Base-by-base conservation (phyloP, 2,329 filamentous ascomycete genomes). In the Venturia carpophila region DNA sequence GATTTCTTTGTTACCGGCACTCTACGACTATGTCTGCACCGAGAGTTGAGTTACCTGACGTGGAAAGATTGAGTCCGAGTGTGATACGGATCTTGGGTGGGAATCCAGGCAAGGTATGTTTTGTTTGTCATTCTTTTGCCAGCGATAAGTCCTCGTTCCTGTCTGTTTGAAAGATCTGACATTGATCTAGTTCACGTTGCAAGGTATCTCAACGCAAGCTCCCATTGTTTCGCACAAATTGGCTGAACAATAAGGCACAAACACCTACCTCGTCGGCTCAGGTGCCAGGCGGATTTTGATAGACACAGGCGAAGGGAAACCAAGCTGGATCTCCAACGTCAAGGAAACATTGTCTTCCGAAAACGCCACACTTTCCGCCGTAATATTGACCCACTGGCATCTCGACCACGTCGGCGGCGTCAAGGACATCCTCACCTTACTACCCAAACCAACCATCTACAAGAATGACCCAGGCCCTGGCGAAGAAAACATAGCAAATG, bases 301-400 rank as follows among this genome's bases (percentile, higher is more conserved):
- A 71, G 94, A 99, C 77, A 96, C 92, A 0, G 94, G 90, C 61
- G 88, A 96, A 75, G 94, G 93, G 60, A 84, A 80, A 66, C 84
- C 87, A 1, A 81, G 83, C 42, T 99, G 93, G 93, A 81, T 85
- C 52, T 75, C 81, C 0, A 82, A 84, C 0, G 77, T 99, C 43
- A 83, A 84, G 68, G 77, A 80, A 4, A 84, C 87, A 0, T 81
- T 97, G 2, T 75, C 79, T 7, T 77, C 84, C 30, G 90, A 96
- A 73, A 82, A 86, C 30, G 88, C 88, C 24, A 83, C 80, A 0
- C 79, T 97, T 30, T 80, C 84, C n/a, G 79, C 81, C 21, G 86
- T 87, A 0, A 80, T 99, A 27, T 80, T 99, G 61, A 95, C 92
- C 0, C 94, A 99, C 75, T 96, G 92, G 91, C 94, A 99, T 73